Conservation (phyloP, 2,329 filamentous ascomycete species). For the Aspergillus japonicus region DNA sequence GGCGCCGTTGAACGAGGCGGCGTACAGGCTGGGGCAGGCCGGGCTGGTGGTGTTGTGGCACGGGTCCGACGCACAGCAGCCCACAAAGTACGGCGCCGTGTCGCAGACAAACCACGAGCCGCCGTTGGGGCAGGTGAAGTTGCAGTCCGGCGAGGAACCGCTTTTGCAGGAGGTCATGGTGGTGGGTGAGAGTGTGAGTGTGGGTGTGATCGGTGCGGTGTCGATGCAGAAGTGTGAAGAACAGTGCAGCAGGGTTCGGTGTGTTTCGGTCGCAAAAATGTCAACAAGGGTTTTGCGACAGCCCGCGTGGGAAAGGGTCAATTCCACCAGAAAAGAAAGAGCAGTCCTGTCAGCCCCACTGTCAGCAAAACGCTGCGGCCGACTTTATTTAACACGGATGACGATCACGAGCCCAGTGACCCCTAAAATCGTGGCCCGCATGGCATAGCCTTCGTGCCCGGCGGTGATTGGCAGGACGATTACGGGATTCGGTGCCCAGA, state of each 20-base stretch:
- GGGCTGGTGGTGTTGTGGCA: conserved; percentile 38
- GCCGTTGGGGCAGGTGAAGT: conserved; percentile 24
- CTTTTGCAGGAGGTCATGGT: conserved; percentile 1
- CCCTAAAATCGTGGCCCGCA: neutral
- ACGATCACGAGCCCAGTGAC: neutral
- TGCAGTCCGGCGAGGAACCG: conserved; percentile 5
- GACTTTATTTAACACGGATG: neutral
- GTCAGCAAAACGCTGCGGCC: neutral
- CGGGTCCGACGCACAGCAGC: conserved; percentile 27
- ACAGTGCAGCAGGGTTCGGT: neutral
- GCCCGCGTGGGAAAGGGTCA: neutral
- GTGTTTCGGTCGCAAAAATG: neutral
- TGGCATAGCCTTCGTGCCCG: neutral
- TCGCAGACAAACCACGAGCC: conserved; percentile 24
- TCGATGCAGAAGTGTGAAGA: too few relatives aligned
- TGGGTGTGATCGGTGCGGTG: too few relatives aligned
- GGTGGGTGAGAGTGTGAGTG: too few relatives aligned
- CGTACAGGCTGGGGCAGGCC: conserved; percentile 48
- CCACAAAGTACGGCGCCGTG: conserved; percentile 24
- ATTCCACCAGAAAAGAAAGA: neutral
- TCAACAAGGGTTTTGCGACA: neutral
- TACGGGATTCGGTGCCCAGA: neutral
- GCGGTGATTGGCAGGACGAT: neutral
- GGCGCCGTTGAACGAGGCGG: conserved; percentile 27
- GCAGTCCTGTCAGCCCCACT: neutral